Percentiles rank a stretch among this genome's conserved stretches.
phyloP scores from a whole-genome alignment of 768 basidiomycete genomes.

The Guyanaporus albipodus region DNA sequence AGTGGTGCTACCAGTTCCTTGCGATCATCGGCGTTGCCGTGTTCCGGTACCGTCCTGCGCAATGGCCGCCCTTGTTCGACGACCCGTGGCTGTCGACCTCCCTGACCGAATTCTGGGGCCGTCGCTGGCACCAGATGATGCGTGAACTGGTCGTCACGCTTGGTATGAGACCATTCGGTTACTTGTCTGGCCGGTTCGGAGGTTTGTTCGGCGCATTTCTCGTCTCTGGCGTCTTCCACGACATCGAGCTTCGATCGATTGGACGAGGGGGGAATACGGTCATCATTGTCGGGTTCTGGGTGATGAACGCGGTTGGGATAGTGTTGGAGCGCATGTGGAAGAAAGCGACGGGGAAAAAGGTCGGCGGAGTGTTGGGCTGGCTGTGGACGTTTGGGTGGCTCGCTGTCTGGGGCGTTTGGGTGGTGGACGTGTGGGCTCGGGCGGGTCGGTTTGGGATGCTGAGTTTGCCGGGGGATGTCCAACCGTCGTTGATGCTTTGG shows the following conservation, averaged over 20 bases:
- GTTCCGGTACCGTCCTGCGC: slow-evolving; percentile 43
- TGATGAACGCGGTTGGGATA: slow-evolving; percentile 50
- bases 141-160: slow-evolving; percentile 50
- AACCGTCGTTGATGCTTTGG: slow-evolving; percentile 6
- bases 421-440: slow-evolving; percentile 40
- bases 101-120: slow-evolving; percentile 57
- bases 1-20: slow-evolving; percentile 37
- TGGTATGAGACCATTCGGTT: slow-evolving; percentile 42
- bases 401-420: slow-evolving; percentile 42
- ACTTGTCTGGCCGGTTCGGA: slow-evolving; percentile 46
- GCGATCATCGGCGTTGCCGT: slow-evolving; percentile 44
- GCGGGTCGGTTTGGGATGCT: slow-evolving; percentile 12
- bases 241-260: slow-evolving; percentile 36
- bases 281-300: slow-evolving; percentile 46
- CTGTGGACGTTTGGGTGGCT: slow-evolving; percentile 54
- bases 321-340: slow-evolving; percentile 48
- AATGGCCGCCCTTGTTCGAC: slow-evolving; percentile 64
- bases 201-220: slow-evolving; percentile 55
- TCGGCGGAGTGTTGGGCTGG: slow-evolving; percentile 45
- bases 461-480: slow-evolving; percentile 8
- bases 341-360: slow-evolving; percentile 37
- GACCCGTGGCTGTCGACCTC: slow-evolving; percentile 55
- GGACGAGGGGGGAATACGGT: slow-evolving; percentile 39
- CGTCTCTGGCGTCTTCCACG: slow-evolving; percentile 56
- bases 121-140: slow-evolving; percentile 65